Conservation (phyloP, 2,329 filamentous ascomycete species). For the Trichocomaceae sp. region DNA sequence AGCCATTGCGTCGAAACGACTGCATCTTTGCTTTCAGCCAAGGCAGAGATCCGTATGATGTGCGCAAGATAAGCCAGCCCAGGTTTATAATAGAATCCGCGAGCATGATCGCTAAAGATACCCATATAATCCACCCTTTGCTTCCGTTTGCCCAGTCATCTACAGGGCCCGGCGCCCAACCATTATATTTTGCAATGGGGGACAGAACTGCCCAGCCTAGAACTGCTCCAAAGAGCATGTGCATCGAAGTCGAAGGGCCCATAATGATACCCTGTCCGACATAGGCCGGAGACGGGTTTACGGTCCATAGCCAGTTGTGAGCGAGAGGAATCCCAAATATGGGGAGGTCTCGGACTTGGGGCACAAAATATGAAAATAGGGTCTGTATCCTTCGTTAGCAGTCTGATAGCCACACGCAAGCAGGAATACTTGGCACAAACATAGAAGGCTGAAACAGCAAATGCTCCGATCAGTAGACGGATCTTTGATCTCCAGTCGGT, state of each 20-base stretch:
- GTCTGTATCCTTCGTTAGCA: constrained; percentile 52
- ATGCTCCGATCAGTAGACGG: constrained; percentile 53
- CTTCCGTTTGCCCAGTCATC: constrained; percentile 86
- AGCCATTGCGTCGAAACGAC: constrained; percentile 25
- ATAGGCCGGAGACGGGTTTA: constrained; percentile 96
- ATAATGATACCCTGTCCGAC: constrained; percentile 98
- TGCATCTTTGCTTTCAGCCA: constrained; percentile 25
- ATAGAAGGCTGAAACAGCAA: constrained; percentile 52
- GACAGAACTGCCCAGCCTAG: constrained; percentile 88
- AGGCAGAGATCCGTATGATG: constrained; percentile 48
- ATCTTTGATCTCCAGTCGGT: constrained; percentile 59
- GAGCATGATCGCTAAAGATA: constrained; percentile 93
- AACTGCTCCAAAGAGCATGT: constrained; percentile 87
- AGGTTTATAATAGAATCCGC: constrained; percentile 87
- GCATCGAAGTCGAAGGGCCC: constrained; percentile 88
- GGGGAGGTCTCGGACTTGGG: constrained; percentile 75
- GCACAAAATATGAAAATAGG: constrained; percentile 81
- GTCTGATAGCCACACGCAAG: neutral
- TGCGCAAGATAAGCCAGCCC: constrained; percentile 65
- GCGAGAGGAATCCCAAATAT: constrained; percentile 72
- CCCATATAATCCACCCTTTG: constrained; percentile 98
- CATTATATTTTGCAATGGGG: constrained; percentile 73
- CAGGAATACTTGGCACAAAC: constrained; percentile 25
- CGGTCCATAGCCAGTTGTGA: constrained; percentile 80
- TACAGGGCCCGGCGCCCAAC: constrained; percentile 85